phyloP scores from a whole-genome alignment of 2,329 filamentous ascomycete genomes.

The Verticillium zaregamsianum region DNA sequence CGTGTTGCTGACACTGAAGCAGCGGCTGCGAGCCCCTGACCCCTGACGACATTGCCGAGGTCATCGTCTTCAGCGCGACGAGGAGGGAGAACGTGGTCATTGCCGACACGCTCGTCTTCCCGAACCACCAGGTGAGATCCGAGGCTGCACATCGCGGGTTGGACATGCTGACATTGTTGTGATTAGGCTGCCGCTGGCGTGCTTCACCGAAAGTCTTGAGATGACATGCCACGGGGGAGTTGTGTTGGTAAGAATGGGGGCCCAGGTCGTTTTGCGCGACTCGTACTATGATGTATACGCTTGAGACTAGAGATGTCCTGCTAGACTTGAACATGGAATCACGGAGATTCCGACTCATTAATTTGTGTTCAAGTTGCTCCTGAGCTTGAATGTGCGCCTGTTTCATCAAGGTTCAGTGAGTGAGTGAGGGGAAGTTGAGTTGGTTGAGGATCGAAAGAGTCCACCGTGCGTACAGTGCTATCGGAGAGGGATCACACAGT shows the following conservation, averaged over 20 bases:
- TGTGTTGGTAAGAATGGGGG: background rate
- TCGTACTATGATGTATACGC: background rate
- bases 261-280: background rate
- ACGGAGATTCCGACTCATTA: too few species aligned
- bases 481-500: too few species aligned
- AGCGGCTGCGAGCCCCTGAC: slow-evolving; percentile 79
- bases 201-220: slow-evolving; percentile 20
- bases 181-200: slow-evolving; percentile 24
- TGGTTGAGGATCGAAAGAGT: too few species aligned
- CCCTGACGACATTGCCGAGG: slow-evolving; percentile 85
- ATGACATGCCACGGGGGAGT: background rate
- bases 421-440: too few species aligned
- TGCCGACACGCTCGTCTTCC: slow-evolving; percentile 82
- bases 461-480: too few species aligned
- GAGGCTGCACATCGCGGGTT: background rate
- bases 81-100: slow-evolving; percentile 87
- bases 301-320: background rate
- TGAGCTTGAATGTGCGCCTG: too few species aligned
- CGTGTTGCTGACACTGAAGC: slow-evolving; percentile 7
- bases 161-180: background rate
- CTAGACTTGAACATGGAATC: too few species aligned
- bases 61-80: slow-evolving; percentile 80
- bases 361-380: too few species aligned
- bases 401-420: too few species aligned
- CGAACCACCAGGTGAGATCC: slow-evolving; percentile 77